phyloP scores from a whole-genome alignment of 2,329 filamentous ascomycete genomes.

The Botrytis squamosa region DNA sequence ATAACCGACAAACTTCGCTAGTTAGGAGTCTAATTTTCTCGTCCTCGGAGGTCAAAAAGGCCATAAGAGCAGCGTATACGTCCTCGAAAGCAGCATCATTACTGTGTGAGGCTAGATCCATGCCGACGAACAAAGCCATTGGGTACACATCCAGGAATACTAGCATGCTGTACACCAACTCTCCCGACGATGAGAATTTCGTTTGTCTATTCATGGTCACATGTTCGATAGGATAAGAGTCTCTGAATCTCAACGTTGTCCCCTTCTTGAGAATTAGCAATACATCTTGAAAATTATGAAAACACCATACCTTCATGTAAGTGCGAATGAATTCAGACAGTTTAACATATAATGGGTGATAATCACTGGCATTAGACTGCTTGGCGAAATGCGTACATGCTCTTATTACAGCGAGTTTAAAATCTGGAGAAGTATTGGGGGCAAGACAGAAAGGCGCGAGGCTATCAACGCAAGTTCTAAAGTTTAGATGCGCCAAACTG shows the following conservation, averaged over 20 bases:
- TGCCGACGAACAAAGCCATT: constrained; percentile 47
- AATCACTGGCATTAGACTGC: constrained; percentile 49
- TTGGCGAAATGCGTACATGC: constrained; percentile 62
- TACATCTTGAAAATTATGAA: background rate
- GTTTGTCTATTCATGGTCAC: constrained; percentile 43
- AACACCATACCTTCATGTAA: constrained; percentile 52
- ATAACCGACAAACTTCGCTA: constrained; percentile 34
- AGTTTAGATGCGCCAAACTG: constrained; percentile 60
- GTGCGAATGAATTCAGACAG: constrained; percentile 56
- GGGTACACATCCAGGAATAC: constrained; percentile 57
- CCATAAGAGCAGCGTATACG: constrained; percentile 34
- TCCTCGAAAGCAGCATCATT: constrained; percentile 41
- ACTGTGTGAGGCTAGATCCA: constrained; percentile 41
- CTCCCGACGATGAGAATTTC: constrained; percentile 43
- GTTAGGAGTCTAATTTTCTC: constrained; percentile 37
- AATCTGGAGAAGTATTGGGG: constrained; percentile 54
- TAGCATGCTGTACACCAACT: constrained; percentile 53
- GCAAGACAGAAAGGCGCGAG: constrained; percentile 58
- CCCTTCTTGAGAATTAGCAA: constrained; percentile 30
- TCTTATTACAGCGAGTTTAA: constrained; percentile 62
- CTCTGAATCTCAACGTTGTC: constrained; percentile 28
- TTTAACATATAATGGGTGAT: constrained; percentile 54
- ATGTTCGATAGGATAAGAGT: constrained; percentile 42
- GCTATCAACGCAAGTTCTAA: constrained; percentile 56
- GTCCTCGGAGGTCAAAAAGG: constrained; percentile 38